Evolutionary conservation across 495 filamentous ascomycete species (phyloP), one percentile per base, ranked within the genome.

Genomic region (Podospora anserina): DNA sequence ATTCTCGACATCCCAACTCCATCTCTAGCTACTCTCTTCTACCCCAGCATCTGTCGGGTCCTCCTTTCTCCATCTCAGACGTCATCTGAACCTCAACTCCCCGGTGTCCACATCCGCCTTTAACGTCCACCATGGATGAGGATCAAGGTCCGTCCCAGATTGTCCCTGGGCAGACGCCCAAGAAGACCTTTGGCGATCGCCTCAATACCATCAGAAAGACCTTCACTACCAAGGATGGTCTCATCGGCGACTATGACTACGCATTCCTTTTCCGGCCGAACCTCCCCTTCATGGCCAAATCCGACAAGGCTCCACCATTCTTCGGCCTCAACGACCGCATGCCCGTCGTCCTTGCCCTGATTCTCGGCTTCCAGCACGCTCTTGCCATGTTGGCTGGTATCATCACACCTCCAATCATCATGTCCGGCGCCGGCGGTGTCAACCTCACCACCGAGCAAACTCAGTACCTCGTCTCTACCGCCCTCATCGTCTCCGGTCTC

Each of bases 241-340:
- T 97, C 32, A 76, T 97, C 68, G 93, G 93, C 39, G 82, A 88
- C 70, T 97, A 97, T 76, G 92, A 97, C 81, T 97, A 97, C 86
- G 79, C 58, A 64, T 82, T 86, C 69, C 78, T 84, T 59, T 93
- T 93, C 78, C 86, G 82, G 57, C 94, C 94, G 5, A 91, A 92
- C 66, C 75, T 97, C 15, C 94, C 93, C 3, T 97, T 96, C 80
- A 88, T 94, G 82, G 88, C 85, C 69, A 89, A 87, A 75, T 72
- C 83, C 1, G 82, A 82, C 53, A 80, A 83, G 69, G 81, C 85
- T 2, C 87, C 90, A 5, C 93, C 93, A 26, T 97, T 97, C 80
- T 97, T 96, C 76, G 94, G 92, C 26, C 87, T 96, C 19, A 85
- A 97, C 69, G 92, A 96, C 76, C 82, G 81, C 23, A 90, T 97